These are phyloP conservation scores for Cladosporium oxysporum DNA, from an alignment of 2,329 filamentous ascomycete genomes.

Conservation along the genomic window DNA sequence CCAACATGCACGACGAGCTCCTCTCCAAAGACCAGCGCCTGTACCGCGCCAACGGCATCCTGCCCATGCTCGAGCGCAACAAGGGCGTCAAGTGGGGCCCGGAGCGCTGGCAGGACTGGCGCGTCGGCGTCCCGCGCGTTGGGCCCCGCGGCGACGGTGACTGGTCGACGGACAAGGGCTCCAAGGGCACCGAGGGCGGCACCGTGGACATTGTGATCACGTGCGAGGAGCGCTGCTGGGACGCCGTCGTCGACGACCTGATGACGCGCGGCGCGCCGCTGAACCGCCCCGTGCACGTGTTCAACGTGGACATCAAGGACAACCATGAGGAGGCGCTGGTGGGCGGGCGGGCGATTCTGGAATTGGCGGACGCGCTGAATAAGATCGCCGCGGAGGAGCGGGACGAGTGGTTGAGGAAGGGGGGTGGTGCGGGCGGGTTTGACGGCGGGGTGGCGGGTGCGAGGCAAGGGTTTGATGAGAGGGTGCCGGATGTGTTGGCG, in stretches of 20 bases:
- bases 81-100: slow-evolving; percentile 90
- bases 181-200: slow-evolving; percentile 79
- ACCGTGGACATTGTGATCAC: slow-evolving; percentile 94
- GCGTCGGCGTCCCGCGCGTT: slow-evolving; percentile 77
- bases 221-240: slow-evolving; percentile 97
- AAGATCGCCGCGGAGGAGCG: slow-evolving; percentile 76
- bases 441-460: slow-evolving; percentile 68
- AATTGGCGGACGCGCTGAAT: slow-evolving; percentile 84
- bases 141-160: slow-evolving; percentile 50
- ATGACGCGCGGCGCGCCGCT: slow-evolving; percentile 80
- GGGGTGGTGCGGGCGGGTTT: slow-evolving; percentile 54
- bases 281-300: slow-evolving; percentile 92
- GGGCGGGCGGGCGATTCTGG: slow-evolving; percentile 87
- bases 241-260: slow-evolving; percentile 92
- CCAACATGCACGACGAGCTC: slow-evolving; percentile 90
- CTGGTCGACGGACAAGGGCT: slow-evolving; percentile 70
- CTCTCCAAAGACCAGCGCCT: slow-evolving; percentile 80
- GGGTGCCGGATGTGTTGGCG: slow-evolving; percentile 86
- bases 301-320: slow-evolving; percentile 98
- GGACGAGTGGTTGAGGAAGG: slow-evolving; percentile 71
- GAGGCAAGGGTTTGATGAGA: slow-evolving; percentile 82
- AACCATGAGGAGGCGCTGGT: slow-evolving; percentile 95
- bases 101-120: slow-evolving; percentile 98
- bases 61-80: slow-evolving; percentile 95
- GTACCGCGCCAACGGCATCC: slow-evolving; percentile 86